These are phyloP conservation scores for Leptoxyphium fumago DNA, from an alignment of 2,329 filamentous ascomycete genomes.

Conservation along the genomic window DNA sequence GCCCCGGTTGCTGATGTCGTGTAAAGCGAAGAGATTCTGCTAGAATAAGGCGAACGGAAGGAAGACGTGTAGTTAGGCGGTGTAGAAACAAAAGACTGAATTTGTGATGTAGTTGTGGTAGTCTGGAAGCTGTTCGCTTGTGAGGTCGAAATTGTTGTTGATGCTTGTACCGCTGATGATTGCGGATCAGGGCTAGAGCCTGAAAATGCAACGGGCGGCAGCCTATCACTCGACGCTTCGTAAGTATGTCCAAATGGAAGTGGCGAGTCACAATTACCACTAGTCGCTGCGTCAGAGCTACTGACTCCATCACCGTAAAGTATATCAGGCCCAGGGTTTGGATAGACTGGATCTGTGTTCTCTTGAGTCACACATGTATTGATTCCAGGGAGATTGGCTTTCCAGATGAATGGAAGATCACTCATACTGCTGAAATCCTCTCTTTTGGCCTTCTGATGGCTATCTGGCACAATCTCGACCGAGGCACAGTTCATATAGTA, in stretches of 20 bases:
- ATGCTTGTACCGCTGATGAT: neutral
- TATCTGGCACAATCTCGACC: slow-evolving; percentile 40
- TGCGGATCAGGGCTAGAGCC: neutral
- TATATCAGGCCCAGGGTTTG: slow-evolving; percentile 26
- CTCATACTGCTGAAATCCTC: slow-evolving; percentile 13
- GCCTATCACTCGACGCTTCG: slow-evolving; percentile 1
- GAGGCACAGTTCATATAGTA: slow-evolving; percentile 80
- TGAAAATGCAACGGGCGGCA: neutral
- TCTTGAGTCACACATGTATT: slow-evolving; percentile 27
- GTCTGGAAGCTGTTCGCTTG: no score
- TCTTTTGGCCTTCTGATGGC: slow-evolving; percentile 2
- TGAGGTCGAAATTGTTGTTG: no score
- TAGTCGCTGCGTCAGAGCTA: slow-evolving; percentile 11
- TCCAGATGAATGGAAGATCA: slow-evolving; percentile 27
- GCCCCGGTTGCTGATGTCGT: slow-evolving; percentile 4
- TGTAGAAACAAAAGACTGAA: no score
- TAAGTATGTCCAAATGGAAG: slow-evolving; percentile 16
- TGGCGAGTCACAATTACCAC: slow-evolving; percentile 18
- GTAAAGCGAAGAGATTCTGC: slow-evolving; percentile 1
- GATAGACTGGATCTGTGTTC: slow-evolving; percentile 25
- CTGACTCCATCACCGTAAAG: slow-evolving; percentile 22
- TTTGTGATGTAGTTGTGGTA: no score
- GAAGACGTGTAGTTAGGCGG: no score
- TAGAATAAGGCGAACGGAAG: no score
- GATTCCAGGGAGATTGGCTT: slow-evolving; percentile 27